Conservation (phyloP, 2,329 filamentous ascomycete genomes). For the Fusarium albosuccineum region DNA sequence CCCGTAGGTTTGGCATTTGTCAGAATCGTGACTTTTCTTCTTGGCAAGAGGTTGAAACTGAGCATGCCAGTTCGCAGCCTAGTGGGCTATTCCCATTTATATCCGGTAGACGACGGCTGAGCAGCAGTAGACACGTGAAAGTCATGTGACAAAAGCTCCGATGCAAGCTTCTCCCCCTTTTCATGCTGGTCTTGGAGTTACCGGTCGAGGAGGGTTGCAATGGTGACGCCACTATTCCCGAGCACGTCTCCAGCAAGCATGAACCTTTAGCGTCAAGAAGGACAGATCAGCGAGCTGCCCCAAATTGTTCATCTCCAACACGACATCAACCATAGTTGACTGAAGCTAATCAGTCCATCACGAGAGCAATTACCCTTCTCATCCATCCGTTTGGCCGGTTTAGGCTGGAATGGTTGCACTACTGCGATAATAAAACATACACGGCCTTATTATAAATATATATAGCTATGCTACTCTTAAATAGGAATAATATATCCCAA, state of each 20-base stretch:
- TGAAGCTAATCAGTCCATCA: constrained; percentile 24
- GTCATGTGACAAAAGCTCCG: constrained; percentile 29
- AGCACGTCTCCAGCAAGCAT: constrained; percentile 4
- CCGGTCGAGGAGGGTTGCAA: constrained; percentile 15
- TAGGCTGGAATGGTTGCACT: constrained; percentile 21
- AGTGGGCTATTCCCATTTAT: constrained; percentile 2
- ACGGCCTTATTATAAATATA: too few relatives aligned
- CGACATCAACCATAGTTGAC: constrained; percentile 3
- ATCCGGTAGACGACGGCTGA: not conserved
- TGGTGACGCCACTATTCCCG: constrained; percentile 33
- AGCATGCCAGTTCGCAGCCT: not conserved
- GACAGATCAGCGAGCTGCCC: constrained; percentile 14
- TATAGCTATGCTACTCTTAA: too few relatives aligned
- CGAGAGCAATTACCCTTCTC: constrained; percentile 39
- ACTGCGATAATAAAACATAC: too few relatives aligned
- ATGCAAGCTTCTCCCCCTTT: constrained; percentile 23
- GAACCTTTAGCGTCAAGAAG: constrained; percentile 5
- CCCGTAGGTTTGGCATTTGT: not conserved
- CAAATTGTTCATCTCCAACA: constrained; percentile 13
- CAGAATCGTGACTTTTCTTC: not conserved
- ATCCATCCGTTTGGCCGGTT: constrained; percentile 19
- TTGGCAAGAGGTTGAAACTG: not conserved
- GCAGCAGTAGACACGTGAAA: not conserved
- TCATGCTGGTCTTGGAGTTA: constrained; percentile 9
- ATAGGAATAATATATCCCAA: too few relatives aligned